Base-by-base conservation (phyloP, 371 early-diverging fungal genomes). In the Syncephalastrum contaminatum region DNA sequence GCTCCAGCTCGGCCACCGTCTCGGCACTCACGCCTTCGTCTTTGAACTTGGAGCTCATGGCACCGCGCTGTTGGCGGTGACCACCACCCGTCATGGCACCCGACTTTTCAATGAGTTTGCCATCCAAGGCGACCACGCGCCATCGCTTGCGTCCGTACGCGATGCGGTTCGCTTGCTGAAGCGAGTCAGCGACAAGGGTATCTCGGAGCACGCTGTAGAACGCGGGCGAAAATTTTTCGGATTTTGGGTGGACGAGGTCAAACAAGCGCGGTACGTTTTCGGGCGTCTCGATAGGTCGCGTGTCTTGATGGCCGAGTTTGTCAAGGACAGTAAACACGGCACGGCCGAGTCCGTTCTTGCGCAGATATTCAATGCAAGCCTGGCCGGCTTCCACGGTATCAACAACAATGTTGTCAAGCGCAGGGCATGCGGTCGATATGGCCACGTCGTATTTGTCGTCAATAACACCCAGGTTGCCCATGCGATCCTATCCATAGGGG, bases 81-180 rank as follows among this genome's bases (percentile, higher is more conserved):
- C 95, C 95, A 60, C 99, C 99, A 63, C 99, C 99, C 16, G 90
- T 88, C 98, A 99, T 97, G 6, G 99, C 90, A 63, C 99, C 99
- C 0, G 93, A 89, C 27, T 83, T 86, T 55, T 99, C 99, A 60
- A 99, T 94, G 45, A 99, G 63, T 59, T 97, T 88, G 3, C 99
- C 99, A 55, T 92, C 94, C 53, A 99, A 64, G 1, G 99, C 99
- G 0, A 99, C 99, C 0, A 99, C 98, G 44, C 98, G 83, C 83
- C 88, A 91, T 36, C 98, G 87, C 16, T 83, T 80, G 24, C 69
- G 59, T 16, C 85, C 85, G 75, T 87, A 99, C 0, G 99, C 98
- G 44, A 99, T 89, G 36, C 86, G 70, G 56, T 93, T 95, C 3
- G 99, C 99, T 60, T 93, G 92, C n/a, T 84, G 80, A 62, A 99